phyloP scores from a whole-genome alignment of 305 asterid species.

The Nicotiana rustica region DNA sequence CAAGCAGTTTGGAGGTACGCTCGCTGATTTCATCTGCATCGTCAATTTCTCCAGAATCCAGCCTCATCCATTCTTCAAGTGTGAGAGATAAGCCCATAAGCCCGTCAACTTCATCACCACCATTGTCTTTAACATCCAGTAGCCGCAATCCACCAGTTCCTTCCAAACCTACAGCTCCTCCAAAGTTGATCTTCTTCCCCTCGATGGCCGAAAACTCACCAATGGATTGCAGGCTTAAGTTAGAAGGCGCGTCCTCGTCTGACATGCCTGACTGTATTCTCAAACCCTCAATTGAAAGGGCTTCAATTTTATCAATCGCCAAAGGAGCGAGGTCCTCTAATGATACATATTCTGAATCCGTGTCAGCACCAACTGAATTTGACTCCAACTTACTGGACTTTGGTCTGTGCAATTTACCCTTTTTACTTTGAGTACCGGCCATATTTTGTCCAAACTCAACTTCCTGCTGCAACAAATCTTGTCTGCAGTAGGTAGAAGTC shows the following conservation, averaged over 20 bases:
- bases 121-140: conserved; percentile 61
- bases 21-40: conserved; percentile 76
- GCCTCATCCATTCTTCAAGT: conserved; percentile 94
- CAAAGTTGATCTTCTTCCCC: conserved; percentile 55
- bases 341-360: conserved; percentile 67
- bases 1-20: conserved; percentile 74
- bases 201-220: conserved; percentile 78
- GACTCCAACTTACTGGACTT: conserved; percentile 49
- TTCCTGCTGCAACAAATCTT: conserved; percentile 54
- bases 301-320: conserved; percentile 96
- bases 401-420: conserved; percentile 42
- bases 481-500: conserved; percentile 54
- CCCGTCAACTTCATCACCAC: conserved; percentile 76
- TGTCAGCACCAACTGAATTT: conserved; percentile 45
- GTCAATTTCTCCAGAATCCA: conserved; percentile 87
- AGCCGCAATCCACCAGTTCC: conserved; percentile 87
- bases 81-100: conserved; percentile 90
- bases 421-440: conserved; percentile 43
- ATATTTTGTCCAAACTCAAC: conserved; percentile 43
- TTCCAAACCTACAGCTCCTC: conserved; percentile 77
- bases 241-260: conserved; percentile 67
- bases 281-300: conserved; percentile 92
- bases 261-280: conserved; percentile 94
- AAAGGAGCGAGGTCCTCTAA: conserved; percentile 92
- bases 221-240: conserved; percentile 68